A percentile compares a stretch with the other conserved stretches of the same genome.
Conservation (phyloP, 176 grass and related monocot species). For the Puya raimondii region DNA sequence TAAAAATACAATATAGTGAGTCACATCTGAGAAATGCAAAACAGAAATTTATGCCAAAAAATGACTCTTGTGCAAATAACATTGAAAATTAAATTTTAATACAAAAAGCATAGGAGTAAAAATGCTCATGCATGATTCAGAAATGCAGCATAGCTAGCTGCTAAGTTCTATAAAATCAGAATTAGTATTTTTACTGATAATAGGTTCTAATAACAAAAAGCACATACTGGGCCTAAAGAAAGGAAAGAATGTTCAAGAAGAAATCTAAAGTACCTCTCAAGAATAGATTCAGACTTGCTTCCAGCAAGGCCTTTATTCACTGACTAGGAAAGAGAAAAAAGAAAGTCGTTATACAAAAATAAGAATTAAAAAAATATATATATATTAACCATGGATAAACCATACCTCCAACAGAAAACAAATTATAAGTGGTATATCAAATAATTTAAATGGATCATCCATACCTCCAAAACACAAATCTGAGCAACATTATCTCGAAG, state of each 20-base stretch:
- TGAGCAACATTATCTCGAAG: conserved; percentile 96
- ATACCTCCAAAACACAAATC: conserved; percentile 87
- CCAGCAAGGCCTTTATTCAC: conserved; percentile 27
- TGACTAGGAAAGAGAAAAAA: conserved; percentile 38
- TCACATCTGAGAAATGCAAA: no score
- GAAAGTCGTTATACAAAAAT: conserved; percentile 18
- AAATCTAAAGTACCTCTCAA: conserved; percentile 40
- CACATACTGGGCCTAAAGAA: background rate
- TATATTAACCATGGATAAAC: background rate
- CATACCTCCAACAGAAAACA: conserved; percentile 3
- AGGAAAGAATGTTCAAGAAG: background rate
- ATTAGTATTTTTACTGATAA: no score
- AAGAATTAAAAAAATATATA: background rate
- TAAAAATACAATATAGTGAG: background rate
- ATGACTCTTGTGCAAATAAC: background rate
- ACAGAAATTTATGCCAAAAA: no score
- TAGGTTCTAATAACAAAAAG: background rate
- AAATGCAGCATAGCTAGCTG: no score
- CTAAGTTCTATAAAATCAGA: no score
- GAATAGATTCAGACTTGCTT: conserved; percentile 35
- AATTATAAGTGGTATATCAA: background rate
- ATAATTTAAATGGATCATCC: background rate
- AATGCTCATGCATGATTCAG: no score
- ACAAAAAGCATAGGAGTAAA: background rate
- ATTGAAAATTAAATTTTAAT: background rate